Conservation (phyloP, 2,329 filamentous ascomycete genomes). For the Botryotinia globosa region DNA sequence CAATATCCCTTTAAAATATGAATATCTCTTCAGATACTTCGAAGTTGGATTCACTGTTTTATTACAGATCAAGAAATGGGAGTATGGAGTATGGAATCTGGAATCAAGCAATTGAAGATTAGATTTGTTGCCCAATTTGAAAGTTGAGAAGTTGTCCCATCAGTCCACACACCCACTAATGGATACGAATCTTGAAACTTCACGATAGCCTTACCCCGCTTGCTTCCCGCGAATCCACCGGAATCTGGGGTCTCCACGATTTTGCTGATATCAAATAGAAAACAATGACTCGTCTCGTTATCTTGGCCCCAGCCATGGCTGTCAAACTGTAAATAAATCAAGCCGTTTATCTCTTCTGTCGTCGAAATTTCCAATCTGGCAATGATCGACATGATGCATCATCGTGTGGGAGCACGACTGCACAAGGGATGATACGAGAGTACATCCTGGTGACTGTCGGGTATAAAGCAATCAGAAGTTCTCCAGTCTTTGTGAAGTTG, state of each 20-base stretch:
- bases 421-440: no score
- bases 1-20: not conserved
- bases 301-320: not conserved
- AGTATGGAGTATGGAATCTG: no score
- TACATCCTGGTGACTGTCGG: not conserved
- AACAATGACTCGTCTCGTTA: not conserved
- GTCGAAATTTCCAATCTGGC: no score
- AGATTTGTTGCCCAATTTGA: not conserved
- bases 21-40: not conserved
- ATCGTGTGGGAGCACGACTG: not conserved
- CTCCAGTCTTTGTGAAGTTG: not conserved
- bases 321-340: not conserved
- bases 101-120: not conserved
- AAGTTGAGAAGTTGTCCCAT: not conserved
- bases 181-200: not conserved
- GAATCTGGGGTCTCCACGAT: slow-evolving; percentile 13
- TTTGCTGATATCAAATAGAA: not conserved
- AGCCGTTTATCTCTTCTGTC: not conserved
- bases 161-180: not conserved
- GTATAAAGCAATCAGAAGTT: not conserved
- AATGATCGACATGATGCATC: not conserved
- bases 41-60: not conserved
- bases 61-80: not conserved
- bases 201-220: not conserved
- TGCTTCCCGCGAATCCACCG: not conserved